These are phyloP conservation scores for Bruguiera hainesii DNA, from an alignment of 441 rosid genomes.

Conservation along the genomic window DNA sequence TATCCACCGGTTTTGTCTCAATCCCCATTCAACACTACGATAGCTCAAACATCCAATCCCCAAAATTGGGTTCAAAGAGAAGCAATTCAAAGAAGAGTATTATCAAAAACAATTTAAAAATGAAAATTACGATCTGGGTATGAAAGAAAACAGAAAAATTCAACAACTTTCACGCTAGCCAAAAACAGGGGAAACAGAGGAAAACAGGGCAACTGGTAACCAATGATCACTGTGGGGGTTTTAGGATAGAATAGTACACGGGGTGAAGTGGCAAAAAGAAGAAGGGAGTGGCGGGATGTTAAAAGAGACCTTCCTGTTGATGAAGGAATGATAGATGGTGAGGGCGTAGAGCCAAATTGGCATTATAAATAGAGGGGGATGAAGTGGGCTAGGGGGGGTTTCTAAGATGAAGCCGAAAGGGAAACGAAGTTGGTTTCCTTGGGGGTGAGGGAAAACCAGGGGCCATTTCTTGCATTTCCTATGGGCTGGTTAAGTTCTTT, in stretches of 20 bases:
- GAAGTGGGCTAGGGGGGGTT: not conserved
- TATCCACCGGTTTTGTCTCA: slow-evolving; percentile 38
- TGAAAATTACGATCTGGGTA: slow-evolving; percentile 4
- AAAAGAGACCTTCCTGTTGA: slow-evolving; percentile 28
- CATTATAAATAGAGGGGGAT: slow-evolving; percentile 6
- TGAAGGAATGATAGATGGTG: slow-evolving; percentile 2
- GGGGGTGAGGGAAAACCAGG: slow-evolving; percentile 68
- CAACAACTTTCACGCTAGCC: not conserved
- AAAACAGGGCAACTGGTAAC: not conserved
- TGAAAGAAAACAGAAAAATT: not conserved
- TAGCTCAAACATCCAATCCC: not conserved
- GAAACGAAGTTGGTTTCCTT: slow-evolving; percentile 27
- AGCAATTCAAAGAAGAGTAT: slow-evolving; percentile 16
- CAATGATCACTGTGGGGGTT: not conserved
- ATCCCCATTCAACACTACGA: slow-evolving; percentile 48
- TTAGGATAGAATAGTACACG: not conserved
- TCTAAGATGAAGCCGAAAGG: slow-evolving; percentile 26
- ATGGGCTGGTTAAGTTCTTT: slow-evolving; percentile 52
- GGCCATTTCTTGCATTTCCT: slow-evolving; percentile 53
- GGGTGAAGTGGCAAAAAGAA: not conserved
- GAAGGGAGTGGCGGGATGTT: slow-evolving; percentile 1
- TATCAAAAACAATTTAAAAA: not conserved
- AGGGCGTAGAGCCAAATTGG: not conserved
- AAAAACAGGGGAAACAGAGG: slow-evolving; percentile 14
- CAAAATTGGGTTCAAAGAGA: not conserved